These are phyloP conservation scores for Tetramitus jugosus DNA, from an alignment of 208 protist genomes.

Conservation along the genomic window DNA sequence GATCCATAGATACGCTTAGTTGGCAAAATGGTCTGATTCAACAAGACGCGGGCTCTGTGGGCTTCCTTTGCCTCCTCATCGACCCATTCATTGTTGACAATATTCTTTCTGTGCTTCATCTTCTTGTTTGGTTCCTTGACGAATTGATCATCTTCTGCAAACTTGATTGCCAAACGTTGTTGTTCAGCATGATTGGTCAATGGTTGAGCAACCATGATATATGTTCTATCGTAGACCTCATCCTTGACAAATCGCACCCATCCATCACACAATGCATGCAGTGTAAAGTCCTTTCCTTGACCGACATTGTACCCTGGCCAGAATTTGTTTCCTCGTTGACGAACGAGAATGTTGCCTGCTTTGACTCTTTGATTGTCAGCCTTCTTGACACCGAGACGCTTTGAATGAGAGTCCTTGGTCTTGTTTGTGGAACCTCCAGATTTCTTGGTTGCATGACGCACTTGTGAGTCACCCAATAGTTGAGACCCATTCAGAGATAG, in stretches of 20 bases:
- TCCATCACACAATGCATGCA: constrained; percentile 2
- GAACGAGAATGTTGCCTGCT: constrained; percentile 40
- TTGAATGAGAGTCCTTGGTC: constrained; percentile 31
- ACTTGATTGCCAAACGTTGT: background rate
- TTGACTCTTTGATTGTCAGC: constrained; percentile 34
- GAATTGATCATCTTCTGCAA: constrained; percentile 2
- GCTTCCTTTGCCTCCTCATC: background rate
- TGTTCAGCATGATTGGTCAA: background rate
- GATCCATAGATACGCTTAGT: background rate
- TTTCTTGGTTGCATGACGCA: constrained; percentile 38
- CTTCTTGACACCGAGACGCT: constrained; percentile 42
- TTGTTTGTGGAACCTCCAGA: constrained; percentile 38
- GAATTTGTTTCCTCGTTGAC: constrained; percentile 19
- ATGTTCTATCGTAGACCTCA: constrained; percentile 4
- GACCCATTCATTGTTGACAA: background rate
- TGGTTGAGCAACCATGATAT: background rate
- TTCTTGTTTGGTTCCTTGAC: background rate
- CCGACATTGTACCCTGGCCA: constrained; percentile 8
- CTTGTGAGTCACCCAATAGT: background rate
- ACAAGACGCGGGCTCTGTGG: background rate
- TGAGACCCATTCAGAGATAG: no score
- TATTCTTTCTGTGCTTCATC: background rate
- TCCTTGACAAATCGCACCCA: background rate
- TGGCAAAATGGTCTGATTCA: background rate
- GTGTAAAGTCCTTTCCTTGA: constrained; percentile 23